Evolutionary conservation across 163 green algal species (phyloP).

Genomic region (Scenedesmus sp.): DNA sequence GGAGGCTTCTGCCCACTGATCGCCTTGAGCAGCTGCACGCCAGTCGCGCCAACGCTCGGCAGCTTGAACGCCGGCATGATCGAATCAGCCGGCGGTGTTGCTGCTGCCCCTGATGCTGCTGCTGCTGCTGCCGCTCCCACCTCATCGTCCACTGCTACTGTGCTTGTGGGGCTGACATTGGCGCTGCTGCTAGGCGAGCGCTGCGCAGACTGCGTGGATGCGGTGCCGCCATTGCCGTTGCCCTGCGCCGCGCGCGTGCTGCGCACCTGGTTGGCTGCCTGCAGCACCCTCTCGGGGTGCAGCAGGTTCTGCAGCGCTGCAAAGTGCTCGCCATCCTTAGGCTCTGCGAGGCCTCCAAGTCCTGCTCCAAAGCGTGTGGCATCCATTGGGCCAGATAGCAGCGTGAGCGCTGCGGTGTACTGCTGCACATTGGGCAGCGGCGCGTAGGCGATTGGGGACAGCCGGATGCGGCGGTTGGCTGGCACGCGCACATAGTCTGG

Average conservation of each 20-base stretch:
- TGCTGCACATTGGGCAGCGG: conserved; percentile 58
- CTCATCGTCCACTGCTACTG: neutral
- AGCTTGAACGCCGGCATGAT: conserved; percentile 34
- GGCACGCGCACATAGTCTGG: conserved; percentile 63
- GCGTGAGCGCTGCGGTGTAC: conserved; percentile 41
- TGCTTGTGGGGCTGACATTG: neutral
- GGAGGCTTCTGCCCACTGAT: neutral
- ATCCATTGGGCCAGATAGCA: conserved; percentile 38
- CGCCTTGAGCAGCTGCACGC: conserved; percentile 40
- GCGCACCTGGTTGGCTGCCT: conserved; percentile 30
- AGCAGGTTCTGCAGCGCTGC: conserved; percentile 44
- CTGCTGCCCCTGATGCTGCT: neutral
- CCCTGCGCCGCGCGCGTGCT: neutral
- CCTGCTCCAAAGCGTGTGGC: neutral
- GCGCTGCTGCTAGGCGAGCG: neutral
- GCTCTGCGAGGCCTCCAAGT: neutral
- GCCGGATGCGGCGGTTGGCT: conserved; percentile 54
- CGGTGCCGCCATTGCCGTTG: neutral
- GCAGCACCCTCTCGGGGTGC: conserved; percentile 35
- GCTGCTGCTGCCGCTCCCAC: neutral
- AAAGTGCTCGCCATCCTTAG: conserved; percentile 28
- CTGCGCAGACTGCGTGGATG: neutral
- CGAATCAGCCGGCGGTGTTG: neutral
- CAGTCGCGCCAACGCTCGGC: conserved; percentile 29
- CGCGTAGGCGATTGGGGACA: conserved; percentile 59